phyloP scores from a whole-genome alignment of 495 filamentous ascomycete species.

The Neurospora sp. region DNA sequence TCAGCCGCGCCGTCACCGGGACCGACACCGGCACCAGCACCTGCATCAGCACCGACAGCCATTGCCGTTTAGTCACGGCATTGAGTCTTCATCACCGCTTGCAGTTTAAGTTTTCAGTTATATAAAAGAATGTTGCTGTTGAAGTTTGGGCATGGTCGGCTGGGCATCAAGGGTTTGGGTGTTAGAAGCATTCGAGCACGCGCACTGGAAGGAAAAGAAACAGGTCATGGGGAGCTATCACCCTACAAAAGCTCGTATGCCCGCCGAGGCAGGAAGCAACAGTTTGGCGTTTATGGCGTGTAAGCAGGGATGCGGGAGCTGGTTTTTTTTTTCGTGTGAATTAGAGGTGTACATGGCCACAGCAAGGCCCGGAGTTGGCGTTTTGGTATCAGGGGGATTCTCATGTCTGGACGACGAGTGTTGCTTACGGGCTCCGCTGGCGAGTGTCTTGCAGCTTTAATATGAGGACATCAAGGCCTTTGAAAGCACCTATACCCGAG shows the following conservation, averaged over 20 bases:
- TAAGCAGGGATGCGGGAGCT: neutral
- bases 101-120: neutral
- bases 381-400: neutral
- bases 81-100: neutral
- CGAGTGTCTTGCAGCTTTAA: neutral
- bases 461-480: neutral
- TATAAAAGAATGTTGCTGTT: neutral
- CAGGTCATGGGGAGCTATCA: neutral
- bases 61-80: neutral
- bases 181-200: neutral
- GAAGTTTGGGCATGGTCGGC: neutral
- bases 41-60: neutral
- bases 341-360: neutral
- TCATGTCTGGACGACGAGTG: neutral
- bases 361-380: neutral
- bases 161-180: neutral
- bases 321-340: neutral
- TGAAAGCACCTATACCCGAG: neutral
- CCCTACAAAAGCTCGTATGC: neutral
- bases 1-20: conserved; percentile 29
- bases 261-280: neutral
- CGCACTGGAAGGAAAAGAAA: neutral
- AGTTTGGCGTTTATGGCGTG: neutral
- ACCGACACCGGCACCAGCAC: conserved; percentile 3
- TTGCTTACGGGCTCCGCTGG: neutral